Conservation (phyloP, 257 asterid genomes). For the Nyctanthes arbortristis region DNA sequence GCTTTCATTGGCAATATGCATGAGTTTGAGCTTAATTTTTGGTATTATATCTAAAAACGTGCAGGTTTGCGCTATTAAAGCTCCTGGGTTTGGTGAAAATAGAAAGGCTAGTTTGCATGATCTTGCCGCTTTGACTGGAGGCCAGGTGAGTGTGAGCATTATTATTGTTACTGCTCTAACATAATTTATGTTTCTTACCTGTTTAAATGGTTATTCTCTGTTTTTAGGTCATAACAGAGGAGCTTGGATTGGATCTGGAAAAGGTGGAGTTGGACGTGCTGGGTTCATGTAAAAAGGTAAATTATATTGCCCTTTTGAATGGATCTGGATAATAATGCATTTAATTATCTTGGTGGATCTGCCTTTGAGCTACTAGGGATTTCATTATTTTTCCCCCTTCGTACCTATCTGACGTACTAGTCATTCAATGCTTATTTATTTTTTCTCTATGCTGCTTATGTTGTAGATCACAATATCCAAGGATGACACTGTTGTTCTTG, state of each 20-base stretch:
- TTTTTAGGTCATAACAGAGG: slow-evolving; percentile 45
- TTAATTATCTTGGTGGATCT: background rate
- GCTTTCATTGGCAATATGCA: background rate
- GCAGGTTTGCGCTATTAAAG: slow-evolving; percentile 67
- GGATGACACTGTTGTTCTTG: slow-evolving; percentile 53
- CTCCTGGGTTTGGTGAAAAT: slow-evolving; percentile 72
- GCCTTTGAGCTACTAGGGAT: background rate
- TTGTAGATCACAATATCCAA: slow-evolving; percentile 49
- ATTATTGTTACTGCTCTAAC: background rate
- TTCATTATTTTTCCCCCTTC: background rate
- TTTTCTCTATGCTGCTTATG: background rate
- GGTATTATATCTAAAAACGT: background rate
- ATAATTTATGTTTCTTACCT: background rate
- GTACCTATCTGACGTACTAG: background rate
- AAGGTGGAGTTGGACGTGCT: slow-evolving; percentile 46
- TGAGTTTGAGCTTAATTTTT: background rate
- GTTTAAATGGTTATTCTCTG: background rate
- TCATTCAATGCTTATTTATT: too few species aligned
- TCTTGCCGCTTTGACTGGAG: slow-evolving; percentile 58
- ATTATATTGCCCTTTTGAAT: background rate
- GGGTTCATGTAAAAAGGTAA: slow-evolving; percentile 59
- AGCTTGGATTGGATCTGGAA: slow-evolving; percentile 52
- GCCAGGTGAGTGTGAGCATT: slow-evolving; percentile 45
- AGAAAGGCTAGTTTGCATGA: slow-evolving; percentile 57
- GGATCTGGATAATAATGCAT: background rate